A percentile compares a stretch with the other conserved stretches of the same genome.
Evolutionary conservation across 179 eudicot species (phyloP).

Genomic region (Monotropa hypopitys): DNA sequence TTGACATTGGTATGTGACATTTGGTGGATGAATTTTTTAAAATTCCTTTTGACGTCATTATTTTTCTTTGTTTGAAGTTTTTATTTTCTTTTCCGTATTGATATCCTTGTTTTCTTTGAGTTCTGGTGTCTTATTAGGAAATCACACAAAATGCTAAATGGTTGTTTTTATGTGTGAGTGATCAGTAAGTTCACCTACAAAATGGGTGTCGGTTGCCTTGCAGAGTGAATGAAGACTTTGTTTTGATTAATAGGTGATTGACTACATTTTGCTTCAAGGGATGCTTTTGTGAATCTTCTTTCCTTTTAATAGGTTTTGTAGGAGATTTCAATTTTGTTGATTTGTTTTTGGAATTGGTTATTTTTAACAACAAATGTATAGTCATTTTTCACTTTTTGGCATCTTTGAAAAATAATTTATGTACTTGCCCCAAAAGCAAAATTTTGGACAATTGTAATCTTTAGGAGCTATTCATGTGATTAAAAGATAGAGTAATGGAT

Average conservation of each 20-base stretch:
- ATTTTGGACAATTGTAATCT: too few relatives aligned
- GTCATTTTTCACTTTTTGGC: background rate
- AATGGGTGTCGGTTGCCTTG: conserved; percentile 11
- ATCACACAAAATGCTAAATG: conserved; percentile 10
- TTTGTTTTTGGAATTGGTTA: too few relatives aligned
- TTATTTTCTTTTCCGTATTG: background rate
- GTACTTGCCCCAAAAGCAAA: background rate
- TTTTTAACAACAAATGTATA: background rate
- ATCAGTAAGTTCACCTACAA: conserved; percentile 35
- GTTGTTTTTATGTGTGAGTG: conserved; percentile 20
- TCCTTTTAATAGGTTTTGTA: background rate
- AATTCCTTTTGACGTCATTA: background rate
- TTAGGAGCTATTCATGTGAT: background rate
- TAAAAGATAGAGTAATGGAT: background rate
- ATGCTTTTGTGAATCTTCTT: background rate
- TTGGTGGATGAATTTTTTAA: background rate
- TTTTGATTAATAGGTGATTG: conserved; percentile 13
- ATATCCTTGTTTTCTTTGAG: background rate
- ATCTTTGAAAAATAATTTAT: too few relatives aligned
- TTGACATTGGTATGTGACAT: too few relatives aligned
- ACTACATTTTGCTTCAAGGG: conserved; percentile 7
- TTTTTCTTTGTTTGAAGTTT: background rate
- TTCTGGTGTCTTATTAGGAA: conserved; percentile 25
- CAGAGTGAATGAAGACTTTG: background rate
- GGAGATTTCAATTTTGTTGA: background rate